Evolutionary conservation across 352 stramenopile genomes (phyloP), one percentile per base, ranked within the genome.

Genomic region (Phytophthora meadii): DNA sequence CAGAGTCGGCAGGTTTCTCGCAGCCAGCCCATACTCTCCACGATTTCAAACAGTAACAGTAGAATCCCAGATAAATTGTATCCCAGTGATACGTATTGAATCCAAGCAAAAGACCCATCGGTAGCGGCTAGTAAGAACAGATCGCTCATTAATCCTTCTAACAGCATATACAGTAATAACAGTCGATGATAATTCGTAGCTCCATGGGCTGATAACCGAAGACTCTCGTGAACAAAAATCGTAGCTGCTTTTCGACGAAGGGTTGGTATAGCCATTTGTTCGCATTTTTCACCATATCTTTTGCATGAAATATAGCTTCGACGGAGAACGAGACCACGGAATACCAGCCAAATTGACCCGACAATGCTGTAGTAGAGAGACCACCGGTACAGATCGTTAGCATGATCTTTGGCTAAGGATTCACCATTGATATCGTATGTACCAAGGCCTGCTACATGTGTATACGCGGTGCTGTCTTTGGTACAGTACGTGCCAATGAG

Each of bases 111-210:
- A 52, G 53, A 36, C 8, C 53, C 53, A 22, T 61, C 27, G 10
- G 40, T 61, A 12, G 40, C 40, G 36, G 53, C 40, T 17, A 53
- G 37, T 25, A 61, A 42, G 17, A 61, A 53, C 40, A 53, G 36
- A 41, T 61, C 53, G 40, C 53, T 53, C 53, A 61, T 61, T 17
- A 53, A 27, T 3, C 53, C 53, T 53, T 61, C 53, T 5, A 61
- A 12, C 5, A 61, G 30, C 15, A 46, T 37, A 44, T 61, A 61
- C 15, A 61, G 17, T 9, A 61, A 22, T 12, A 61, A 2, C 28
- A 30, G 28, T 44, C 53, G 53, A 52, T 61, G 53, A 19, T 46
- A 61, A 30, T 61, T 61, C 1, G 40, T 44, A 2, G 53, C 53
- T 5, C 41, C 27, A 11, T 61, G 53, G 4, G 53, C 53, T 0